Percentiles rank a stretch among this genome's conserved stretches.
Evolutionary conservation across 2,329 filamentous ascomycete genomes (phyloP).

Genomic region (Fusarium scirpi): DNA sequence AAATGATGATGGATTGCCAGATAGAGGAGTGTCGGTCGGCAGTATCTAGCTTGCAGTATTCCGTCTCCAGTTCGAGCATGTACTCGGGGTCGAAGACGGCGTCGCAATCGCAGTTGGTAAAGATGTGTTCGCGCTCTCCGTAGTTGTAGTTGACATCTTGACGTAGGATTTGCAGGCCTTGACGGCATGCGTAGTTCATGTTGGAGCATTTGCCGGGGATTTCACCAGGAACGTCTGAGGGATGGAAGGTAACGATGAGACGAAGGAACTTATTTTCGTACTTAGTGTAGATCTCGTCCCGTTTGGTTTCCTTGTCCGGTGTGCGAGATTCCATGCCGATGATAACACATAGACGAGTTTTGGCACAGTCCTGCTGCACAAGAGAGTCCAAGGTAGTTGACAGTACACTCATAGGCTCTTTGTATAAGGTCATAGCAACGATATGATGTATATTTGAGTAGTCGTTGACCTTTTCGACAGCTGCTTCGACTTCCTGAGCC

Average conservation of each 20-base stretch:
- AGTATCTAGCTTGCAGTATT: slow-evolving; percentile 27
- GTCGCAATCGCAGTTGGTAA: slow-evolving; percentile 44
- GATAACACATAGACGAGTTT: slow-evolving; percentile 16
- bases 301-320: slow-evolving; percentile 26
- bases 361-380: slow-evolving; percentile 16
- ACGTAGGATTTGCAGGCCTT: slow-evolving; percentile 27
- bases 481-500: slow-evolving; percentile 22
- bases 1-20: slow-evolving; percentile 45
- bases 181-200: slow-evolving; percentile 37
- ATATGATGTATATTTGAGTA: slow-evolving; percentile 27
- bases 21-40: slow-evolving; percentile 41
- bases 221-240: slow-evolving; percentile 18
- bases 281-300: slow-evolving; percentile 25
- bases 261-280: slow-evolving; percentile 29
- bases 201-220: slow-evolving; percentile 34
- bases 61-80: slow-evolving; percentile 34
- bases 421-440: slow-evolving; percentile 35
- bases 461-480: background rate
- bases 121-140: slow-evolving; percentile 40
- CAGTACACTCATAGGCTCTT: slow-evolving; percentile 33
- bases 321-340: slow-evolving; percentile 33
- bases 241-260: slow-evolving; percentile 31
- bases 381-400: slow-evolving; percentile 32
- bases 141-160: slow-evolving; percentile 36
- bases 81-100: slow-evolving; percentile 42